phyloP scores from a whole-genome alignment of 2,329 filamentous ascomycete genomes.

The Beauveria medogensis region DNA sequence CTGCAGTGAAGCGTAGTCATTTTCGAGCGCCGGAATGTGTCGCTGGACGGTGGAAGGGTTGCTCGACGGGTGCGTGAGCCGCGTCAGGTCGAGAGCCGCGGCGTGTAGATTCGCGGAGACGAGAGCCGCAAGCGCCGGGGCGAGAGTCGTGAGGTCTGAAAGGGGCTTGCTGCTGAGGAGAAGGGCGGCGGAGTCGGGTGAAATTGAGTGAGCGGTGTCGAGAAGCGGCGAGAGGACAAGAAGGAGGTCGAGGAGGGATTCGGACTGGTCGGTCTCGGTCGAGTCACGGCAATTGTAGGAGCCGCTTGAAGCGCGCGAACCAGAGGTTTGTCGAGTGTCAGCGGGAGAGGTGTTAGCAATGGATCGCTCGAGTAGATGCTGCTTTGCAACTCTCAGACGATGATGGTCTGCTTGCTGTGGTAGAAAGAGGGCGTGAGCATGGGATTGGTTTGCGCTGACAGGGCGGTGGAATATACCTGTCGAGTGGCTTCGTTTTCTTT shows the following conservation, averaged over 20 bases:
- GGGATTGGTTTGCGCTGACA: not conserved
- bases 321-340: conserved; percentile 7
- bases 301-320: not conserved
- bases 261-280: not conserved
- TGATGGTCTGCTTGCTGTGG: conserved; percentile 41
- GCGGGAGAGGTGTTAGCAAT: conserved; percentile 36
- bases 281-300: conserved; percentile 16
- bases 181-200: conserved; percentile 24
- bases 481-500: conserved; percentile 42
- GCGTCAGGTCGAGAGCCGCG: conserved; percentile 34
- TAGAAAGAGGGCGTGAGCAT: not conserved
- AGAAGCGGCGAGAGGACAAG: conserved; percentile 39
- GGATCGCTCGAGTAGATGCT: conserved; percentile 42
- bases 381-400: conserved; percentile 40
- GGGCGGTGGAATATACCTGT: conserved; percentile 31
- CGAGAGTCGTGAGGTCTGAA: conserved; percentile 30
- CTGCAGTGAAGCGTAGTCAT: conserved; percentile 30
- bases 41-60: conserved; percentile 53
- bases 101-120: conserved; percentile 35
- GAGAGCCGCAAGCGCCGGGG: conserved; percentile 33
- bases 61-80: conserved; percentile 36
- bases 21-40: conserved; percentile 40
- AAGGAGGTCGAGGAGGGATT: conserved; percentile 28
- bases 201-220: conserved; percentile 21
- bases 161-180: conserved; percentile 37